These are phyloP conservation scores for Salix caprea DNA, from an alignment of 345 rosid species.

Conservation along the genomic window DNA sequence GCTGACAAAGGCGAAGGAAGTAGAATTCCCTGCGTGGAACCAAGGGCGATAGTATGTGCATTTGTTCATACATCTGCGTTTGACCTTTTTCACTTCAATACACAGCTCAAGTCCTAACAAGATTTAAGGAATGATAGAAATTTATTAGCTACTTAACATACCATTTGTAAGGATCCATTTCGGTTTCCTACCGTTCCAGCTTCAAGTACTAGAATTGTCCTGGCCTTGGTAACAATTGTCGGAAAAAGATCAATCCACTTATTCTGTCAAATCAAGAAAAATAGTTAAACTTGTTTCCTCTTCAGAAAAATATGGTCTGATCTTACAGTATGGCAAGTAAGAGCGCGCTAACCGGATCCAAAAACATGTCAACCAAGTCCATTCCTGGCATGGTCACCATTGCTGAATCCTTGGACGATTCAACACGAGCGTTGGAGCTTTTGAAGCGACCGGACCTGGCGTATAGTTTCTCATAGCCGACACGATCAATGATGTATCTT, in stretches of 20 bases:
- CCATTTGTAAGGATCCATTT: conserved; percentile 54
- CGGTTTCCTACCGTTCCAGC: conserved; percentile 25
- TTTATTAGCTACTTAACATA: conserved; percentile 12
- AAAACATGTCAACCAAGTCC: conserved; percentile 39
- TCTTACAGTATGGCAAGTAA: neutral
- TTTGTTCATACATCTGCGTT: conserved; percentile 49
- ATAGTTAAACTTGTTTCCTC: neutral
- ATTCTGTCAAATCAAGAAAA: conserved; percentile 31
- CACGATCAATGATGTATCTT: conserved; percentile 32
- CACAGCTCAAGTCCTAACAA: neutral
- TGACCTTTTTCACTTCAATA: neutral
- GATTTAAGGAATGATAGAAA: neutral
- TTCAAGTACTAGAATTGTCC: conserved; percentile 36
- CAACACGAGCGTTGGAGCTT: conserved; percentile 37
- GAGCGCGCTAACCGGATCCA: conserved; percentile 46
- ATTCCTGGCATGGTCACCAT: conserved; percentile 40
- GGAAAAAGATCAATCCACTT: conserved; percentile 63
- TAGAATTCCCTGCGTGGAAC: conserved; percentile 62
- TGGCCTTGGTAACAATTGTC: conserved; percentile 55
- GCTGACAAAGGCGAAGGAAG: conserved; percentile 59
- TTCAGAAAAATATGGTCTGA: neutral
- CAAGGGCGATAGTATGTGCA: conserved; percentile 69
- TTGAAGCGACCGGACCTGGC: conserved; percentile 26
- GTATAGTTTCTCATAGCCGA: conserved; percentile 38
- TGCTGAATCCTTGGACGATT: conserved; percentile 54